These are phyloP conservation scores for Macrophomina phaseolina DNA, from an alignment of 2,329 filamentous ascomycete species.

Conservation along the genomic window DNA sequence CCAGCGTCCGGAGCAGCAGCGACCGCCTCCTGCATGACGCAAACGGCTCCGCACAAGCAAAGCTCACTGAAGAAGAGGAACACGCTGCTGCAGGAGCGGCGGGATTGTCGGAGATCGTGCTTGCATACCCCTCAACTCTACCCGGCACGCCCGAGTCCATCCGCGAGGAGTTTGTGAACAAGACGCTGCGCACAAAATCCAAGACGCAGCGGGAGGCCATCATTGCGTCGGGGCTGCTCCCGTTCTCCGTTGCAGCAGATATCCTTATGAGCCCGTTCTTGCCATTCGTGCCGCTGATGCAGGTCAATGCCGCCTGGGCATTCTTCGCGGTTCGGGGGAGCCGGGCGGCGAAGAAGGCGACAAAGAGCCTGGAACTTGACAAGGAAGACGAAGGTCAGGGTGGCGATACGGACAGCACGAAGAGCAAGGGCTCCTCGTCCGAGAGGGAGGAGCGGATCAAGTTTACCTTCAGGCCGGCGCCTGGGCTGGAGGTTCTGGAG, in stretches of 20 bases:
- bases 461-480: conserved; percentile 44
- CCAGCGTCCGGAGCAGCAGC: neutral
- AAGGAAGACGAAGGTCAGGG: conserved; percentile 7
- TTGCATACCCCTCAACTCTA: conserved; percentile 47
- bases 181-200: conserved; percentile 48
- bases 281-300: conserved; percentile 45
- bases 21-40: neutral
- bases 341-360: conserved; percentile 44
- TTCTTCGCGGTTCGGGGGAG: conserved; percentile 53
- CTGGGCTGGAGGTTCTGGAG: conserved; percentile 44
- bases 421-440: conserved; percentile 30
- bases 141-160: conserved; percentile 39
- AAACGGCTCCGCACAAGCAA: neutral
- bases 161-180: conserved; percentile 49
- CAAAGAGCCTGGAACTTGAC: conserved; percentile 43
- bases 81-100: conserved; percentile 41
- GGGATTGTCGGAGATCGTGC: conserved; percentile 47
- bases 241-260: conserved; percentile 40
- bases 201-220: conserved; percentile 50
- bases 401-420: conserved; percentile 3
- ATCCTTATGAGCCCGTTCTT: conserved; percentile 42
- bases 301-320: conserved; percentile 45
- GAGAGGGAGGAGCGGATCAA: conserved; percentile 39
- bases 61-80: neutral
- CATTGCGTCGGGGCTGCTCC: conserved; percentile 50